Base-by-base conservation (phyloP, 1,284 basidiomycete genomes). In the Takashimella tepidaria region DNA sequence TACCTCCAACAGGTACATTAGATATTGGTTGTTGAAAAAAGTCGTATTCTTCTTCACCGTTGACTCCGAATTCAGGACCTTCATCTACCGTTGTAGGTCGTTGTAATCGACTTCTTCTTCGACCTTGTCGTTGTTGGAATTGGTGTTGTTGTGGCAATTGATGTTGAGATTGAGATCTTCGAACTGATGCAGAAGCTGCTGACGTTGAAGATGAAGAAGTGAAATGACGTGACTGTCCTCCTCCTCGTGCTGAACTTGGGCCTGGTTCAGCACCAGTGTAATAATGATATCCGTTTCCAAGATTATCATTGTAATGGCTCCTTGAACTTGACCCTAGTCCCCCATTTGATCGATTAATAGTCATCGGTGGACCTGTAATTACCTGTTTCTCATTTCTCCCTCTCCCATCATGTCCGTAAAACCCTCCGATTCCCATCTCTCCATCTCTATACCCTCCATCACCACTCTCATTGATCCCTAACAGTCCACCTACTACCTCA, bases 391-490 rank as follows among this genome's bases (percentile, higher is more conserved):
- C 31, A 37, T 16, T 16, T 37, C 31, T 16, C 31, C 31, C 31
- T 37, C 51, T 41, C 47, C 42, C 24, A 41, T 45, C 53, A 53
- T 25, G 26, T 42, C 37, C 51, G 20, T n/a, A 40, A 41, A 49
- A 57, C 27, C 23, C 46, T 47, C 42, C 49, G 37, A 40, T 47
- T 54, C 19, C 62, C 31, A 37, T 8, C 31, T 16, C 31, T 37
- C 31, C 31, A 8, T 16, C 31, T 16, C 31, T 37, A 16, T 37
- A 8, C 16, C 16, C 31, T 16, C 31, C 31, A 37, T 37, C 31
- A 8, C 31, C 31, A 37, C 16, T 16, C 31, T 16, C 31, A 37
- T 37, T n/a, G n/a, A n/a, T n/a, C n/a, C n/a, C n/a, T n/a, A n/a
- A n/a, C n/a, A n/a, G n/a, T n/a, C n/a, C n/a, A n/a, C n/a, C n/a